Evolutionary conservation across 1,284 basidiomycete species (phyloP), one percentile per base, ranked within the genome.

Genomic region (Puccinia polysora): DNA sequence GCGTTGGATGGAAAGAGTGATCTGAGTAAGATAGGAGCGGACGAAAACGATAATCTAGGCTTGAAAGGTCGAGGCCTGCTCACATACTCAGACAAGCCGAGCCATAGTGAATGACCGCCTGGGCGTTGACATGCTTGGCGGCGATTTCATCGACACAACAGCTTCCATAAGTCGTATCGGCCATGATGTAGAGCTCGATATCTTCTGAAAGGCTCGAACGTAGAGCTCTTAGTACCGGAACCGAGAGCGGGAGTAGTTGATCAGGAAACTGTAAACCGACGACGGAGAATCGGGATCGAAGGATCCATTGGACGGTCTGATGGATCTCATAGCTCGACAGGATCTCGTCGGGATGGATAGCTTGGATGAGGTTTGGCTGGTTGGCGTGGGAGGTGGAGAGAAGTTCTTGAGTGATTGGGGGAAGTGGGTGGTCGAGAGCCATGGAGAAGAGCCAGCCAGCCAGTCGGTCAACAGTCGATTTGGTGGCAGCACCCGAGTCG

Each of bases 141-240:
- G 92, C 90, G 2, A 98, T 89, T 77, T 97, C 90, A 79, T 99
- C 96, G 3, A 96, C 92, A 78, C 95, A 98, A 79, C 95, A 99
- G 77, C 92, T 96, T 79, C 94, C 95, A 80, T 97, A 97, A 32
- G 93, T 96, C 30, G 94, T 97, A 81, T 97, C 95, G 14, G 94
- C 94, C 20, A 97, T 84, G 4, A 97, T 88, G 78, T 94, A 97
- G 30, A 92, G 82, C 76, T 94, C 81, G 32, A 60, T 50, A 55
- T 52, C 6, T 4, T 56, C 34, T 20, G 56, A 15, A 34, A 70
- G 32, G 53, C 87, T 73, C 81, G 81, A 20, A 78, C 82, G 15
- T 77, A 75, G 23, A 83, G 82, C 20, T 90, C 81, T 65, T 78
- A 88, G 96, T n/a, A 97, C 87, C 0, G 88, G 87, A 1, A 97